A percentile compares a stretch with the other conserved stretches of the same genome.
These are phyloP conservation scores for Dinochytrium kinnereticum DNA, from an alignment of 371 early-diverging fungal genomes.

Conservation along the genomic window DNA sequence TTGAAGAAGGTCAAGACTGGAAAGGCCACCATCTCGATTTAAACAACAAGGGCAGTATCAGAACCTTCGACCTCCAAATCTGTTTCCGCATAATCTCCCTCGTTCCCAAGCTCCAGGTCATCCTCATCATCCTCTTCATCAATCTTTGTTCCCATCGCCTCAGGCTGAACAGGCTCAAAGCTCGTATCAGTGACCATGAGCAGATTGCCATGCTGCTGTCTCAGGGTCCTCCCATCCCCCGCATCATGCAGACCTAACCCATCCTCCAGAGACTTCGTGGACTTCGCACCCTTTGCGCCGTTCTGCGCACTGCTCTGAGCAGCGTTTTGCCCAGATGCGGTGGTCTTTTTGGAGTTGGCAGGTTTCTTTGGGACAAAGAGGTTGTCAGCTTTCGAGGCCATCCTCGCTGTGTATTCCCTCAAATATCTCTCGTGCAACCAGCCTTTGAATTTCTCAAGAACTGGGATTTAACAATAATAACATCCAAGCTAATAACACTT, in stretches of 20 bases:
- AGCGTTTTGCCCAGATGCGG: background rate
- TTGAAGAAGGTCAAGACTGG: background rate
- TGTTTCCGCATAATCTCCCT: constrained; percentile 34
- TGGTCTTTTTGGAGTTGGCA: background rate
- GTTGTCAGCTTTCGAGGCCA: background rate
- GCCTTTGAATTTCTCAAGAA: too few species aligned
- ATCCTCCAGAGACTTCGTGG: background rate
- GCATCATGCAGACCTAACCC: too few species aligned
- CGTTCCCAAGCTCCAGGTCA: constrained; percentile 21
- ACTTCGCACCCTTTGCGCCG: background rate
- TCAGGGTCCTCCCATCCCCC: too few species aligned
- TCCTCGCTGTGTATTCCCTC: too few species aligned
- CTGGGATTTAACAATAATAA: too few species aligned
- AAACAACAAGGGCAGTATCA: background rate
- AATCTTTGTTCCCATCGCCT: constrained; percentile 5
- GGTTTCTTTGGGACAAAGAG: background rate
- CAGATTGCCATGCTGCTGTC: background rate
- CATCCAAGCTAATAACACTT: too few species aligned
- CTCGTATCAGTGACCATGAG: background rate
- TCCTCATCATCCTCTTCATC: constrained; percentile 25
- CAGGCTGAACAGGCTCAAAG: background rate
- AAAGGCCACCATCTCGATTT: background rate
- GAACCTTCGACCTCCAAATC: constrained; percentile 41
- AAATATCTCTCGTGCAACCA: too few species aligned
- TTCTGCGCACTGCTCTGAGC: background rate